phyloP scores from a whole-genome alignment of 2,329 filamentous ascomycete species.

The Trichophyton schoenleinii region DNA sequence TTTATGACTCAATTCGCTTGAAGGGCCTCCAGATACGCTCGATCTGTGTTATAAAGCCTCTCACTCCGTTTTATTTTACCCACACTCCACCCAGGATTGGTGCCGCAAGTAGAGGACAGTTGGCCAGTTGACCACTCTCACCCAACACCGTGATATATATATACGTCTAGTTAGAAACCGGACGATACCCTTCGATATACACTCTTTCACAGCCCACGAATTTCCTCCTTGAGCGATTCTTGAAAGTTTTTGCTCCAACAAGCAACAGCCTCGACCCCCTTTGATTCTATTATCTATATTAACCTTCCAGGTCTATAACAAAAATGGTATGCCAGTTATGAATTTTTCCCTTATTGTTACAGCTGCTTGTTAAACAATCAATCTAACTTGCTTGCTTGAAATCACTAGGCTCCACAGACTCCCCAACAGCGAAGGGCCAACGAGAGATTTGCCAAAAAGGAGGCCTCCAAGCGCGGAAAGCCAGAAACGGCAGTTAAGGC shows the following conservation, averaged over 20 bases:
- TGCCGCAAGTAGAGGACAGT: conserved; percentile 1
- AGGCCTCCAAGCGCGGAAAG: conserved; percentile 50
- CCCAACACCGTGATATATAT: not conserved
- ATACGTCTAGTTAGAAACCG: not conserved
- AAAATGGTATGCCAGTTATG: not conserved
- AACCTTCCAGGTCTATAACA: not conserved
- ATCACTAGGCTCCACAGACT: conserved; percentile 43
- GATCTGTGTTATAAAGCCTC: no score
- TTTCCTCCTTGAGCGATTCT: not conserved
- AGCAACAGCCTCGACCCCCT: not conserved
- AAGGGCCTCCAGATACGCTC: not conserved
- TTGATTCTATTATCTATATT: not conserved
- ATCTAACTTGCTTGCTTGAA: conserved; percentile 15
- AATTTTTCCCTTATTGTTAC: not conserved
- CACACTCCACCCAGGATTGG: not conserved
- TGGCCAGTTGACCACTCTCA: not conserved
- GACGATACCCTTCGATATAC: not conserved
- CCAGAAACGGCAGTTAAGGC: conserved; percentile 32
- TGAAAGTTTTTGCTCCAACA: not conserved
- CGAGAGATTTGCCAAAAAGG: conserved; percentile 46
- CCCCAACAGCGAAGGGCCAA: conserved; percentile 54
- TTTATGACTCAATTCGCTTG: not conserved
- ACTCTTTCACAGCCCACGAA: not conserved
- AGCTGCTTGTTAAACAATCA: not conserved
- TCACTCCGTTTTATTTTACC: no score